Percentiles rank a stretch among this genome's conserved stretches.
phyloP scores from a whole-genome alignment of 2,329 filamentous ascomycete genomes.

The Lecanicillium sp. region DNA sequence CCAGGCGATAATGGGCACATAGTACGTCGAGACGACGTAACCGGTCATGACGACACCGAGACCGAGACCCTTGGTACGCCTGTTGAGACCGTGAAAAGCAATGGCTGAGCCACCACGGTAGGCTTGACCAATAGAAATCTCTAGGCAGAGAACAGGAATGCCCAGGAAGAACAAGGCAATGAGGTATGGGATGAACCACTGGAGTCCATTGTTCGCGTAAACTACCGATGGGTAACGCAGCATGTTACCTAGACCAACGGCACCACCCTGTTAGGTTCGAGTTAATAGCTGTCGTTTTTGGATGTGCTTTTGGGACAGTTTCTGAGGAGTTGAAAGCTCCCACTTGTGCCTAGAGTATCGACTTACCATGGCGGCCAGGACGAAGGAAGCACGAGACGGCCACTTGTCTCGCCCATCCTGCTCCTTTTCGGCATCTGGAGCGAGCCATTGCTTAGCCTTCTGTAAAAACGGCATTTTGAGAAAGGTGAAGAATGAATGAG shows the following conservation, averaged over 20 bases:
- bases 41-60: slow-evolving; percentile 41
- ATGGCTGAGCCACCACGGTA: slow-evolving; percentile 44
- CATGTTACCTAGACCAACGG: slow-evolving; percentile 46
- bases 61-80: slow-evolving; percentile 41
- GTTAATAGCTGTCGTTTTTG: not conserved
- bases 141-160: slow-evolving; percentile 44
- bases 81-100: slow-evolving; percentile 40
- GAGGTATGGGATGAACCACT: slow-evolving; percentile 49
- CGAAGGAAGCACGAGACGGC: slow-evolving; percentile 8
- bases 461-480: slow-evolving; percentile 3
- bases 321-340: too few species aligned
- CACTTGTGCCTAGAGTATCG: not conserved
- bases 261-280: slow-evolving; percentile 31
- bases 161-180: slow-evolving; percentile 43
- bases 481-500: not conserved
- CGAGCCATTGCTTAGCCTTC: slow-evolving; percentile 4
- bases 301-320: too few species aligned
- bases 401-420: slow-evolving; percentile 10
- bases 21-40: slow-evolving; percentile 44
- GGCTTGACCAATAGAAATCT: slow-evolving; percentile 59
- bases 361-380: slow-evolving; percentile 8
- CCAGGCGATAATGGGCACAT: slow-evolving; percentile 45
- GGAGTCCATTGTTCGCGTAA: slow-evolving; percentile 48
- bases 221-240: slow-evolving; percentile 46
- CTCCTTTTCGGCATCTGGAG: slow-evolving; percentile 10